Percentiles rank a stretch among this genome's conserved stretches.
These are phyloP conservation scores for Chlamydomonas incerta DNA, from an alignment of 139 green algal species.

Conservation along the genomic window DNA sequence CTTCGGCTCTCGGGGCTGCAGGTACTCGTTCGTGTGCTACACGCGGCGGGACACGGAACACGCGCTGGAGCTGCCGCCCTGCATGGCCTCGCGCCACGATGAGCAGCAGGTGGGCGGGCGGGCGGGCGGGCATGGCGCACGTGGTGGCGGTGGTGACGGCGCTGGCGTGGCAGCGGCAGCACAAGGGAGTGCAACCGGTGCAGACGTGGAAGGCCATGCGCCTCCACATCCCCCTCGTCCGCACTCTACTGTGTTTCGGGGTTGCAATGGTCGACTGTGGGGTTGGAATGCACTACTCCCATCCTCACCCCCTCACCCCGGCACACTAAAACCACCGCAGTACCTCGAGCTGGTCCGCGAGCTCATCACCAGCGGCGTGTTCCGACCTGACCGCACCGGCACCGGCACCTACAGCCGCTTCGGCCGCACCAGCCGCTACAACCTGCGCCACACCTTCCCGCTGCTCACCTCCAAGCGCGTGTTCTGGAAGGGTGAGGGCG, in stretches of 20 bases:
- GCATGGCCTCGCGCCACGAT: conserved; percentile 80
- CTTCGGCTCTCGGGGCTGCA: no score
- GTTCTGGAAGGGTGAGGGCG: conserved; percentile 89
- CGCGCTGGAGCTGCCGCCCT: conserved; percentile 19
- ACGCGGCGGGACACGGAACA: conserved; percentile 28
- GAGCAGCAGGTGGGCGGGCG: conserved; percentile 81
- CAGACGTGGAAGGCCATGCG: no score
- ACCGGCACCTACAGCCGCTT: conserved; percentile 96
- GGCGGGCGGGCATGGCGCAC: no score
- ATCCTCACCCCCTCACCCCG: not conserved
- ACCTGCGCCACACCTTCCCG: conserved; percentile 96
- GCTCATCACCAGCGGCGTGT: conserved; percentile 84
- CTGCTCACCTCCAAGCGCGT: conserved; percentile 98
- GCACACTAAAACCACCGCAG: conserved; percentile 62
- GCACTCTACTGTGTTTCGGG: no score
- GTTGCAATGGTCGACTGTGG: no score
- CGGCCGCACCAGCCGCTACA: conserved; percentile 91
- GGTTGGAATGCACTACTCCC: no score
- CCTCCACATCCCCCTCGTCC: no score
- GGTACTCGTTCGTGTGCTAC: conserved; percentile 88
- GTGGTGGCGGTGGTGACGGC: no score
- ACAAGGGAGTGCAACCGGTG: no score
- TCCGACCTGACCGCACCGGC: conserved; percentile 92
- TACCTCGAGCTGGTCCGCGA: conserved; percentile 95
- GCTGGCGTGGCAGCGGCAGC: no score